Evolutionary conservation across 1,139 yeast genomes (phyloP).

Genomic region (Yamadazyma conglobata): DNA sequence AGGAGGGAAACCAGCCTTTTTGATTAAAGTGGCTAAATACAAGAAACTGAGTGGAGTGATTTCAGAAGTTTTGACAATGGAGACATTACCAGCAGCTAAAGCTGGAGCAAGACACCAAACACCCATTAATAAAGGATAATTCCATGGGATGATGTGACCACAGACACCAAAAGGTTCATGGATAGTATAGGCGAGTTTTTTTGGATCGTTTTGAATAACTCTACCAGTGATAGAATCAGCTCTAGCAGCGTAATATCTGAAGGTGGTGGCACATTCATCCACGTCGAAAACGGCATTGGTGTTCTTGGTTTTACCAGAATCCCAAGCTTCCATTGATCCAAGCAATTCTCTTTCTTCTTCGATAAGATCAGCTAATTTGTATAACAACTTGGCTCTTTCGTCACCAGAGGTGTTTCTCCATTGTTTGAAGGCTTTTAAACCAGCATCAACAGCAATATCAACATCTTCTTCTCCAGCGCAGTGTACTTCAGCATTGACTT

Average conservation of each 20-base stretch:
- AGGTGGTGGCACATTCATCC: conserved; percentile 51
- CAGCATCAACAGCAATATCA: conserved; percentile 72
- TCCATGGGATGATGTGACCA: conserved; percentile 72
- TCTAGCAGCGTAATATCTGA: conserved; percentile 79
- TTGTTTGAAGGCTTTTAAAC: conserved; percentile 62
- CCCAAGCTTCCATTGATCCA: conserved; percentile 72
- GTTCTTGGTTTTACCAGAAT: conserved; percentile 71
- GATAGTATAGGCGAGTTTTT: conserved; percentile 70
- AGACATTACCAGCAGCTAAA: conserved; percentile 65
- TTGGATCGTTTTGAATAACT: conserved; percentile 62
- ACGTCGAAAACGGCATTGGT: conserved; percentile 53
- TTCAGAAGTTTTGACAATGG: conserved; percentile 65
- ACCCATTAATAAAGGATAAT: conserved; percentile 58
- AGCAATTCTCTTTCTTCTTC: conserved; percentile 55
- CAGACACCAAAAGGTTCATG: conserved; percentile 83
- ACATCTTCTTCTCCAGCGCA: conserved; percentile 69
- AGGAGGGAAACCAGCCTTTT: conserved; percentile 68
- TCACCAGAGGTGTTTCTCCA: conserved; percentile 47
- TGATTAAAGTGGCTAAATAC: conserved; percentile 50
- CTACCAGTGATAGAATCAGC: conserved; percentile 77
- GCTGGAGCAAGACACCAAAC: conserved; percentile 64
- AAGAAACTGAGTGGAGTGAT: conserved; percentile 62
- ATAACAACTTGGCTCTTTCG: conserved; percentile 52
- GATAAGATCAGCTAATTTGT: conserved; percentile 59
- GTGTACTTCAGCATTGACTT: conserved; percentile 60